phyloP scores from a whole-genome alignment of 495 filamentous ascomycete genomes.

The Talaromyces adpressus region DNA sequence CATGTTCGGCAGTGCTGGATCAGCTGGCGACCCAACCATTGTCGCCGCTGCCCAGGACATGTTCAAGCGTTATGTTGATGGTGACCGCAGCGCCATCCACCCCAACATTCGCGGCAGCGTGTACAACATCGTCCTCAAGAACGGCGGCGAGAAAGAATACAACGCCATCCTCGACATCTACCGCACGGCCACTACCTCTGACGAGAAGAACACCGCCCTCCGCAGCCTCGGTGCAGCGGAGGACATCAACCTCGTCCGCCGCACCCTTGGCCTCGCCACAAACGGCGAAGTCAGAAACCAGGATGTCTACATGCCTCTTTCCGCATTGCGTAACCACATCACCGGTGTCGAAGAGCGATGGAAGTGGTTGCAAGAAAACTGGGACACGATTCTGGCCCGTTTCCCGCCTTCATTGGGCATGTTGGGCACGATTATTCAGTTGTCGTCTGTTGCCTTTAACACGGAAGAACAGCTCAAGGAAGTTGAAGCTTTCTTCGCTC shows the following conservation, averaged over 20 bases:
- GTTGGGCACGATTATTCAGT: constrained; percentile 76
- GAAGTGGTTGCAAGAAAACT: constrained; percentile 79
- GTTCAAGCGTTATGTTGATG: constrained; percentile 54
- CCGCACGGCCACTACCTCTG: constrained; percentile 75
- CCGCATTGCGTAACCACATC: constrained; percentile 68
- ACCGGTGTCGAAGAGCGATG: constrained; percentile 77
- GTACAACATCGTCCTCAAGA: constrained; percentile 54
- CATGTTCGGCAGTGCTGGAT: constrained; percentile 55
- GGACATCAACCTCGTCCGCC: constrained; percentile 69
- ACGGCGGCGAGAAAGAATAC: constrained; percentile 57
- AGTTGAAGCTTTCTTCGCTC: constrained; percentile 73
- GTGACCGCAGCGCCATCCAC: constrained; percentile 54
- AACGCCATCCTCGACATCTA: constrained; percentile 76
- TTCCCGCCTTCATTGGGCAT: constrained; percentile 73
- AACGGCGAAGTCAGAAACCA: constrained; percentile 87
- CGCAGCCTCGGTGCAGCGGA: constrained; percentile 77
- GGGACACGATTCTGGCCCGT: constrained; percentile 71
- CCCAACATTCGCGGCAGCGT: constrained; percentile 60
- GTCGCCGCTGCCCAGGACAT: constrained; percentile 55
- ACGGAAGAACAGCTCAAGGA: constrained; percentile 64
- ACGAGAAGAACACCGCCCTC: constrained; percentile 94
- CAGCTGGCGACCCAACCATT: constrained; percentile 51
- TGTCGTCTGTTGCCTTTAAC: constrained; percentile 78
- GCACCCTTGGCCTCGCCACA: constrained; percentile 67
- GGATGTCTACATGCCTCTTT: constrained; percentile 86